Conservation (phyloP, 164 flowering plant genomes). For the Annona cherimola region DNA sequence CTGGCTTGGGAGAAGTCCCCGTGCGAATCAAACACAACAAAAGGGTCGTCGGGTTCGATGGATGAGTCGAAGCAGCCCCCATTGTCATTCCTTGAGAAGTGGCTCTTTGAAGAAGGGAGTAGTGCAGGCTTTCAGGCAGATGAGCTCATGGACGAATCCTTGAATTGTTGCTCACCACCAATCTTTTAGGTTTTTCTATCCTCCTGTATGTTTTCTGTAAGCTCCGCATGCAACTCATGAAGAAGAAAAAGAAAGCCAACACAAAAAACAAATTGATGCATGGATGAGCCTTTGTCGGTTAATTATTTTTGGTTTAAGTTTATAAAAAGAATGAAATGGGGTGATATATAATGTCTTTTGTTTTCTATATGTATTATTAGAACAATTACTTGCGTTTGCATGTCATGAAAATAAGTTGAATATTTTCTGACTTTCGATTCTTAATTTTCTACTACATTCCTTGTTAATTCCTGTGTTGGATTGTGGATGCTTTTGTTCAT, state of each 20-base stretch:
- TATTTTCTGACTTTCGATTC: not conserved
- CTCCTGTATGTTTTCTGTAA: slow-evolving; percentile 6
- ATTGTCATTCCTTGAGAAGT: slow-evolving; percentile 22
- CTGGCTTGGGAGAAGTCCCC: slow-evolving; percentile 40
- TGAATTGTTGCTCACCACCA: slow-evolving; percentile 16
- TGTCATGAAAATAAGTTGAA: not conserved
- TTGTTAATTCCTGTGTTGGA: no score
- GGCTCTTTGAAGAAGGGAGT: slow-evolving; percentile 31
- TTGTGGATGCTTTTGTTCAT: no score
- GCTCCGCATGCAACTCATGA: not conserved
- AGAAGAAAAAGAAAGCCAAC: not conserved
- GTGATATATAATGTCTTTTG: slow-evolving; percentile 6
- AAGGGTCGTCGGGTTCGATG: slow-evolving; percentile 3
- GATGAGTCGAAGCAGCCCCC: slow-evolving; percentile 18
- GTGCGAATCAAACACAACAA: slow-evolving; percentile 12
- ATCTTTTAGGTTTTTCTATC: slow-evolving; percentile 28
- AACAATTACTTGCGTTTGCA: slow-evolving; percentile 1
- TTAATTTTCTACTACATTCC: no score
- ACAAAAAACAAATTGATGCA: not conserved
- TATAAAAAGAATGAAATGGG: slow-evolving; percentile 3
- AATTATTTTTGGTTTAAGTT: not conserved
- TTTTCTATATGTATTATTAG: slow-evolving; percentile 13
- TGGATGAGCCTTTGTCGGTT: not conserved
- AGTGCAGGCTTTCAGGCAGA: slow-evolving; percentile 12
- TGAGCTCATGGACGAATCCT: slow-evolving; percentile 52